Percentiles rank a stretch among this genome's conserved stretches.
Conservation (phyloP, 73 alveolate genomes). For the Paramecium primaurelia region DNA sequence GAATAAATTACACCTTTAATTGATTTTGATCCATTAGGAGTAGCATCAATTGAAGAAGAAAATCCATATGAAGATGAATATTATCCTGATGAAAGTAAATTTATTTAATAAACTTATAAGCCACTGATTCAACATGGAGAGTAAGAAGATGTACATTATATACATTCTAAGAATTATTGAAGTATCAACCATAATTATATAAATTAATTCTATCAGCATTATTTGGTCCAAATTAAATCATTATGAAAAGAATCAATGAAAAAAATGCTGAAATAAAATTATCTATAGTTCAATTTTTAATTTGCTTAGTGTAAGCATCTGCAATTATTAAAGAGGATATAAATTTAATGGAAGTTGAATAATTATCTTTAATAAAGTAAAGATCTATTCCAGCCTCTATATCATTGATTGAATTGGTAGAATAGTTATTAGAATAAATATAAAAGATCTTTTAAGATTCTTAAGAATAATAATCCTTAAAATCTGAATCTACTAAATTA, state of each 20-base stretch:
- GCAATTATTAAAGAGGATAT: background rate
- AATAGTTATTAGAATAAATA: background rate
- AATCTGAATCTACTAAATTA: constrained; percentile 15
- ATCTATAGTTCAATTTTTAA: background rate
- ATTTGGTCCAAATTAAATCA: background rate
- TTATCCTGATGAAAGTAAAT: background rate
- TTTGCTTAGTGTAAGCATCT: background rate
- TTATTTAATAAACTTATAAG: background rate
- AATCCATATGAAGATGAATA: background rate
- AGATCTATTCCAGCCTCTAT: background rate
- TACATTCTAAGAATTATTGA: background rate
- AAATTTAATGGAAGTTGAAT: background rate
- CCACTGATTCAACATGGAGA: constrained; percentile 31
- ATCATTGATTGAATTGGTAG: background rate
- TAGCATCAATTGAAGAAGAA: background rate
- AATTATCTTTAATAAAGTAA: background rate
- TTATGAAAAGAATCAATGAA: constrained; percentile 1
- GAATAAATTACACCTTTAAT: background rate
- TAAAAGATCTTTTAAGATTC: background rate
- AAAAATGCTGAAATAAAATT: background rate
- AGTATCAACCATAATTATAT: background rate
- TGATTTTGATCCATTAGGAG: constrained; percentile 41
- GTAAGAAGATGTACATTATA: background rate
- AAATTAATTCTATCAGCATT: background rate
- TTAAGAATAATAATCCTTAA: background rate